Base-by-base conservation (phyloP, 495 filamentous ascomycete genomes). In the Hypoxylon intermedium region DNA sequence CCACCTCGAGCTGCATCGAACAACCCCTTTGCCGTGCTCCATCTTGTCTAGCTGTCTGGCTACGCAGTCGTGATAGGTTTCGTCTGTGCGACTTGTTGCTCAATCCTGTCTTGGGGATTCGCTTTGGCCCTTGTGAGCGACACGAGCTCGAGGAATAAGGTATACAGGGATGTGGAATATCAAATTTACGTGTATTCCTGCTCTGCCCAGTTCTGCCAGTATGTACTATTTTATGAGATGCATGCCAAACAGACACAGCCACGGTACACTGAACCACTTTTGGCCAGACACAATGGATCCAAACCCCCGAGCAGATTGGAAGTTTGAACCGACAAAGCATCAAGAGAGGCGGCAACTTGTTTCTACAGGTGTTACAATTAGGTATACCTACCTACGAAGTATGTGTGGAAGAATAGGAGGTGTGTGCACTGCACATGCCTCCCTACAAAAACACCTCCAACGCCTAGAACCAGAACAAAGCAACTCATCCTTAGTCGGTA, bases 241-340 rank as follows among this genome's bases (percentile, higher is more conserved):
- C 62, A 65, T 65, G 56, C 62, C 62, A 65, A 60, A 65, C 62
- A 65, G 51, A 60, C 55, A 65, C 53, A 65, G 61, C 61, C 61
- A 65, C 61, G 55, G 50, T 56, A 48, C 61, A 65, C 42, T 44
- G 49, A 55, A 53, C 54, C 61, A 51, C 38, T 50, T 54, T 55
- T 54, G 45, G 34, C 40, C 61, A 65, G 59, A 37, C 48, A 47
- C 41, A 47, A 53, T 41, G 30, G 20, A 26, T 12, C 9, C 15
- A 37, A 16, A 24, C 26, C 38, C 41, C 20, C 21, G 6, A 20
- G 43, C 41, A 60, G 18, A 50, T 33, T 33, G 40, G 54, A 59
- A 59, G 45, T 36, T 65, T 40, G 61, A 65, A 36, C 61, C 55
- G 61, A 38, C 36, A 40, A 43, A 58, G 60, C 24, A 44, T 40